These are phyloP conservation scores for Cardamine chenopodiifolia DNA, from an alignment of 345 rosid species.

Conservation along the genomic window DNA sequence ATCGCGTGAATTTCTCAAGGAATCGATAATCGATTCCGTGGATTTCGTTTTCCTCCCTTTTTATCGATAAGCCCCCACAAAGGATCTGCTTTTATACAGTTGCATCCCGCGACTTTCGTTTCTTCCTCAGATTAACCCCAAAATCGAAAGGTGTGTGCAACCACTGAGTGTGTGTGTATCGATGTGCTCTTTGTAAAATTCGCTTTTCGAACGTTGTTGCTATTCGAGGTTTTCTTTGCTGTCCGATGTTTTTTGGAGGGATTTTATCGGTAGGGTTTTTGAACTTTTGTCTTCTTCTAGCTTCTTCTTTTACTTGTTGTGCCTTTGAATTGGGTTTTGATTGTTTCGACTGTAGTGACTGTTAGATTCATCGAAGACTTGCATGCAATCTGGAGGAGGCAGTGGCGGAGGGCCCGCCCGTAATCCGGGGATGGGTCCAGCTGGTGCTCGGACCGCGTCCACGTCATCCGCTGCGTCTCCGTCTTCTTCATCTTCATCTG, in stretches of 20 bases:
- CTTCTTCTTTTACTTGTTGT: background rate
- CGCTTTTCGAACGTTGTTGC: slow-evolving; percentile 59
- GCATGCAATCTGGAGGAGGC: slow-evolving; percentile 89
- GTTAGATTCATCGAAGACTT: slow-evolving; percentile 36
- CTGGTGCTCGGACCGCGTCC: slow-evolving; percentile 85
- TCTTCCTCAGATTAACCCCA: slow-evolving; percentile 18
- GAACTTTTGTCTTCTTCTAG: slow-evolving; percentile 2
- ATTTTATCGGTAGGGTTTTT: slow-evolving; percentile 44
- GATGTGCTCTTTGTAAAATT: slow-evolving; percentile 25
- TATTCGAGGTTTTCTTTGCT: slow-evolving; percentile 54
- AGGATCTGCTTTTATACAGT: slow-evolving; percentile 50
- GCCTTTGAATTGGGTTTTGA: slow-evolving; percentile 31
- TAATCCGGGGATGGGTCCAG: slow-evolving; percentile 56
- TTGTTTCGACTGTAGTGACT: slow-evolving; percentile 16
- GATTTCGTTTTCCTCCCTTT: slow-evolving; percentile 44
- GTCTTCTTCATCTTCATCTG: slow-evolving; percentile 94
- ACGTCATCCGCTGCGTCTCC: slow-evolving; percentile 94
- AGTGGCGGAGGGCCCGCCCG: slow-evolving; percentile 85
- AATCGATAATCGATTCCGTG: slow-evolving; percentile 52
- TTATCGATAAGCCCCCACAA: slow-evolving; percentile 28
- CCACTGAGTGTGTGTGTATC: slow-evolving; percentile 30
- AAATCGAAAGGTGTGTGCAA: slow-evolving; percentile 35
- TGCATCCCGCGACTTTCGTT: slow-evolving; percentile 54
- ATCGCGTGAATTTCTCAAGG: slow-evolving; percentile 49
- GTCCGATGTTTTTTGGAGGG: slow-evolving; percentile 53